Conservation (phyloP, 1,284 basidiomycete genomes). For the Tilletia walkeri region DNA sequence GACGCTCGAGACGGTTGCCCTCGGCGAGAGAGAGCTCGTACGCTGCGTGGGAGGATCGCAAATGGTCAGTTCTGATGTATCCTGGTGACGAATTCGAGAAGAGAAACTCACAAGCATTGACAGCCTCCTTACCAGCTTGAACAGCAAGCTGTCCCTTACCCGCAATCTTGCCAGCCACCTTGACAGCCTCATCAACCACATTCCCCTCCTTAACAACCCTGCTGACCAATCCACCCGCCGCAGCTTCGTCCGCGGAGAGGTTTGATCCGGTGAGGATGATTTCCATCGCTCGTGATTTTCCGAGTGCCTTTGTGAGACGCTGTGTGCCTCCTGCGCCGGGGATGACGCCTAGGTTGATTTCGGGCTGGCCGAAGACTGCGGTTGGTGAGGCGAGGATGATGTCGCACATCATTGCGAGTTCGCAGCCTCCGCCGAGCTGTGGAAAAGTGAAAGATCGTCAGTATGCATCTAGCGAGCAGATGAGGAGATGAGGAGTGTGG, state of each 20-base stretch:
- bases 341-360: conserved; percentile 95
- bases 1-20: conserved; percentile 81
- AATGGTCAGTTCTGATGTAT: background rate
- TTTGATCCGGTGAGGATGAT: conserved; percentile 76
- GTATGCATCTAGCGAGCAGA: no score
- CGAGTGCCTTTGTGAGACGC: conserved; percentile 78
- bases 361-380: conserved; percentile 92
- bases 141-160: conserved; percentile 80
- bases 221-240: conserved; percentile 78
- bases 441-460: background rate
- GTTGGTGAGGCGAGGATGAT: conserved; percentile 91
- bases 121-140: conserved; percentile 89
- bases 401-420: conserved; percentile 94
- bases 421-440: conserved; percentile 90
- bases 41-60: conserved; percentile 50
- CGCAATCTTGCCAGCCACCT: conserved; percentile 76
- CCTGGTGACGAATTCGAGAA: background rate
- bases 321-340: conserved; percentile 83
- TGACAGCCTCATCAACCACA: conserved; percentile 85
- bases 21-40: conserved; percentile 78
- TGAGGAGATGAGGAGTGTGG: no score
- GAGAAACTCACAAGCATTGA: conserved; percentile 74
- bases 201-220: conserved; percentile 68
- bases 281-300: conserved; percentile 95
- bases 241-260: conserved; percentile 78